Conservation (phyloP, 2,329 filamentous ascomycete genomes). For the Thelonectria blattea region DNA sequence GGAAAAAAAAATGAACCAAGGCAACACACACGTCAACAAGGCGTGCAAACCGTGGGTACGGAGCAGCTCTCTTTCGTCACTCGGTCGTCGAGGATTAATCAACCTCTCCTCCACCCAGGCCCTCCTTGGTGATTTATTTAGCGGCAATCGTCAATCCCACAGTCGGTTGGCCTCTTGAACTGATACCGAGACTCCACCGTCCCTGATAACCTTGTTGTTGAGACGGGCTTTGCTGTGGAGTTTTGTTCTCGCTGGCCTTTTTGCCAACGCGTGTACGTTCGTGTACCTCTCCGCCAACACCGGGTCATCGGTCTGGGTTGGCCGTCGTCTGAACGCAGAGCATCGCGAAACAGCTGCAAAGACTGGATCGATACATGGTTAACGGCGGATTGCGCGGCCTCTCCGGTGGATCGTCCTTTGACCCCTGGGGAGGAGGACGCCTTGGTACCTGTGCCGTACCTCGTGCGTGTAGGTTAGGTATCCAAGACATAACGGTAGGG, state of each 20-base stretch:
- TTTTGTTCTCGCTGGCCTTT: neutral
- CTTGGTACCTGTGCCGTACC: neutral
- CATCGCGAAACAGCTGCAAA: neutral
- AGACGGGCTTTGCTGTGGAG: neutral
- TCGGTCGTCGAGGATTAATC: neutral
- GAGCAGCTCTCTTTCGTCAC: neutral
- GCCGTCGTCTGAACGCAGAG: neutral
- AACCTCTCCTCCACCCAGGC: neutral
- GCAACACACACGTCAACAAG: slow-evolving; percentile 18
- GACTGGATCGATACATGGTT: slow-evolving; percentile 1
- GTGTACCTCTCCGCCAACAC: slow-evolving; percentile 7
- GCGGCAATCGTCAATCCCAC: slow-evolving; percentile 4
- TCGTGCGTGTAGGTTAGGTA: neutral
- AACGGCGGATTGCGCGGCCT: slow-evolving; percentile 7
- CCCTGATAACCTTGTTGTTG: neutral
- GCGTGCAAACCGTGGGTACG: slow-evolving; percentile 6
- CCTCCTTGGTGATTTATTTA: slow-evolving; percentile 2
- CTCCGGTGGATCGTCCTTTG: neutral
- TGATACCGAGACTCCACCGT: neutral
- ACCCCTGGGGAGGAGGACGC: neutral
- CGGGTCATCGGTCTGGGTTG: neutral
- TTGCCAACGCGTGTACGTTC: slow-evolving; percentile 4
- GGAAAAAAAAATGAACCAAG: neutral
- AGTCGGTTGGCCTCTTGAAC: neutral
- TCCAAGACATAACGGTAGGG: neutral